A percentile compares a stretch with the other conserved stretches of the same genome.
These are phyloP conservation scores for Colletotrichum tanaceti DNA, from an alignment of 2,329 filamentous ascomycete genomes.

Conservation along the genomic window DNA sequence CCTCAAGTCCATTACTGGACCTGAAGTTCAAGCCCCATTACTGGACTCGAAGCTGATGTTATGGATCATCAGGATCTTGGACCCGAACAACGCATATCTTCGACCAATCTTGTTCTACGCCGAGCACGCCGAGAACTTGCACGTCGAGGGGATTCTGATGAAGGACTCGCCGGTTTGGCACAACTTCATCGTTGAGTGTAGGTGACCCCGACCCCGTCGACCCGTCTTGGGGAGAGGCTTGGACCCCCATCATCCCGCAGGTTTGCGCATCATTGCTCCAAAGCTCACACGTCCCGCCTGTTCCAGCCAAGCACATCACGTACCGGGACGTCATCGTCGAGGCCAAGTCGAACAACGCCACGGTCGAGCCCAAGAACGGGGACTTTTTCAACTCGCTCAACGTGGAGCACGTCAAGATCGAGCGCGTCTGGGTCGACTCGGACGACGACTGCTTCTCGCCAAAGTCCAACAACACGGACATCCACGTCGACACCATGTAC, in stretches of 20 bases:
- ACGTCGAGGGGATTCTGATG: conserved; percentile 68
- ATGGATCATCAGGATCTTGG: conserved; percentile 53
- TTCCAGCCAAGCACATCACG: conserved; percentile 59
- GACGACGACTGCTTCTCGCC: conserved; percentile 71
- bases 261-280: too few species aligned
- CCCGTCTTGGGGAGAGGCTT: not conserved
- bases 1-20: not conserved
- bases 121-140: conserved; percentile 69
- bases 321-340: conserved; percentile 66
- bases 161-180: conserved; percentile 73
- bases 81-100: conserved; percentile 66
- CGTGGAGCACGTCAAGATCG: conserved; percentile 63
- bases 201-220: too few species aligned
- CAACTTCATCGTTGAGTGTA: conserved; percentile 69
- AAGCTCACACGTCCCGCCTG: not conserved
- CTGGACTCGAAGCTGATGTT: not conserved
- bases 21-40: too few species aligned
- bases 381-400: conserved; percentile 72
- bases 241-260: not conserved
- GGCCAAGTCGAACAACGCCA: conserved; percentile 60
- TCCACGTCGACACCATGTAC: conserved; percentile 69
- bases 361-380: conserved; percentile 66
- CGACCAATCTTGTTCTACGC: conserved; percentile 71
- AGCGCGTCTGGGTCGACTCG: conserved; percentile 62
- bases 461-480: conserved; percentile 69